Evolutionary conservation across 2,329 filamentous ascomycete genomes (phyloP).

Genomic region (Aspergillus fumigatus): DNA sequence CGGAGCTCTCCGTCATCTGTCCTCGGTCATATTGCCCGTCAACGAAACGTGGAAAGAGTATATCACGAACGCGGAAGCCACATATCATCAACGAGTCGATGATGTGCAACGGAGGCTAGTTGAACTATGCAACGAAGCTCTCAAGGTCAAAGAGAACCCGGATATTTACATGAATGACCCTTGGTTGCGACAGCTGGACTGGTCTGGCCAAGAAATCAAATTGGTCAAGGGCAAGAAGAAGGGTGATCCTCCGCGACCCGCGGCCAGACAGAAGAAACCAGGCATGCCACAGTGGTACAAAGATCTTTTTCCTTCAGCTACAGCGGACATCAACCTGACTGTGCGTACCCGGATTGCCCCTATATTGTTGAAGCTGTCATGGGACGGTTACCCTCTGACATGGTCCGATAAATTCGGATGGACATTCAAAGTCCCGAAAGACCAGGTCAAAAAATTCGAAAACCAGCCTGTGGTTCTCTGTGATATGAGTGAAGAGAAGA

Average conservation of each 20-base stretch:
- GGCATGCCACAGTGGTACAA: conserved; percentile 97
- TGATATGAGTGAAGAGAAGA: conserved; percentile 71
- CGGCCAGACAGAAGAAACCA: conserved; percentile 82
- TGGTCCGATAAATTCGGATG: conserved; percentile 94
- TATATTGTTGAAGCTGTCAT: conserved; percentile 73
- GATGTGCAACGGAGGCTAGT: conserved; percentile 74
- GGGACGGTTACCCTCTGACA: conserved; percentile 83
- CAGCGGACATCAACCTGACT: conserved; percentile 65
- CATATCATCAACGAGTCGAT: conserved; percentile 70
- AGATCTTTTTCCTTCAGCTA: conserved; percentile 69
- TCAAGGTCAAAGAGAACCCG: conserved; percentile 65
- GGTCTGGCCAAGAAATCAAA: conserved; percentile 86
- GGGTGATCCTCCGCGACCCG: conserved; percentile 69
- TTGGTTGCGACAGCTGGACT: conserved; percentile 91
- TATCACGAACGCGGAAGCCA: conserved; percentile 75
- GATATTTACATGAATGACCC: conserved; percentile 73
- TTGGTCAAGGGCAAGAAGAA: conserved; percentile 93
- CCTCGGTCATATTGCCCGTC: conserved; percentile 86
- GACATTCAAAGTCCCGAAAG: conserved; percentile 73
- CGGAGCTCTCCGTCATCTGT: conserved; percentile 86
- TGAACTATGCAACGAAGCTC: conserved; percentile 68
- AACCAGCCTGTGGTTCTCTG: conserved; percentile 69
- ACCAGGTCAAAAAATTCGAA: conserved; percentile 61
- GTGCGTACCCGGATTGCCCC: conserved; percentile 86
- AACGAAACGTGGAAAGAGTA: conserved; percentile 85